Evolutionary conservation across 2,329 filamentous ascomycete genomes (phyloP).

Genomic region (Tolypocladium cylindrosporum): DNA sequence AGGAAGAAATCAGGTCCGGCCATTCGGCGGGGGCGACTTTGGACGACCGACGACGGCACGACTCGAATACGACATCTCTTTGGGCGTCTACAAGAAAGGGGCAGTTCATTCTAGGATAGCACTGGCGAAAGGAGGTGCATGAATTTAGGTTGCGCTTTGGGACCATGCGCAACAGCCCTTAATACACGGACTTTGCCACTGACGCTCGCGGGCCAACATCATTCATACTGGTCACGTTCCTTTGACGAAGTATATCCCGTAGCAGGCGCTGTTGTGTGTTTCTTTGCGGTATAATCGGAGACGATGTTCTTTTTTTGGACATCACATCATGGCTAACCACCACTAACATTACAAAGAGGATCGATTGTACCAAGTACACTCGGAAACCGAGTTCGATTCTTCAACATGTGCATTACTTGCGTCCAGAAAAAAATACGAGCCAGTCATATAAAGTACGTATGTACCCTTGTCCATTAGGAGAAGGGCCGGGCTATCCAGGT

Average conservation of each 20-base stretch:
- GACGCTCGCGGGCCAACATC: background rate
- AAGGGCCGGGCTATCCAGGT: conserved; percentile 18
- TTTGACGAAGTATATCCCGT: background rate
- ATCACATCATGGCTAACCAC: background rate
- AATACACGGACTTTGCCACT: background rate
- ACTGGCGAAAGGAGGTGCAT: conserved; percentile 17
- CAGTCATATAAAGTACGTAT: conserved; percentile 32
- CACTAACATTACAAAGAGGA: background rate
- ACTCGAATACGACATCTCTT: background rate
- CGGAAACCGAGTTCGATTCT: background rate
- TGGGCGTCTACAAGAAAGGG: background rate
- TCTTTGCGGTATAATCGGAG: background rate
- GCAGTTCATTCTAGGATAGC: conserved; percentile 10
- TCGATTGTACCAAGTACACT: background rate
- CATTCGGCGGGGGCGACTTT: background rate
- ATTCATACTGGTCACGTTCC: background rate
- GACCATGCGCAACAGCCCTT: background rate
- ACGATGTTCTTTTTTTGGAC: background rate
- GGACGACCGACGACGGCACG: background rate
- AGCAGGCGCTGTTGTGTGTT: background rate
- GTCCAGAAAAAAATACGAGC: conserved; percentile 32
- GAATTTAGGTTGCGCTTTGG: conserved; percentile 7
- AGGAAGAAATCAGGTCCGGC: background rate
- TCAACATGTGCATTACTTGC: background rate
- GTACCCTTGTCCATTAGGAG: conserved; percentile 21